Evolutionary conservation across 805 yeast genomes (phyloP).

Genomic region (Ogataea trehaloabstinens): DNA sequence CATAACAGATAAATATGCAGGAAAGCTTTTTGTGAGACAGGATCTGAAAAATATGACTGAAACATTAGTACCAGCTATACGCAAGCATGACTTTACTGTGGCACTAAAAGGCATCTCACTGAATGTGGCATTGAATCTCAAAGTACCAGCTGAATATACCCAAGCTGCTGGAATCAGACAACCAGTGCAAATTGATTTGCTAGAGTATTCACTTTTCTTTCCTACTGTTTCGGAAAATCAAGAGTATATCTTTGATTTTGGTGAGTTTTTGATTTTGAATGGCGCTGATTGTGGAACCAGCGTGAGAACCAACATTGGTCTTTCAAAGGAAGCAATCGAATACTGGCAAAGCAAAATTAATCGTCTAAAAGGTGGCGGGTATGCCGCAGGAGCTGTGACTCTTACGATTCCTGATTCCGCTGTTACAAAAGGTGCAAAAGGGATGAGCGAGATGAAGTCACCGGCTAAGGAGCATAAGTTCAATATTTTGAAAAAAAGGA

Average conservation of each 20-base stretch:
- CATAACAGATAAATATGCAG: conserved; percentile 64
- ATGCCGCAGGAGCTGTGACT: neutral
- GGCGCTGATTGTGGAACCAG: conserved; percentile 47
- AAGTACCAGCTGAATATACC: conserved; percentile 27
- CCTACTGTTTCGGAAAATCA: conserved; percentile 14
- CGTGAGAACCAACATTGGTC: conserved; percentile 33
- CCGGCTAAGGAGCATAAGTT: conserved; percentile 19
- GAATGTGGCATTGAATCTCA: conserved; percentile 47
- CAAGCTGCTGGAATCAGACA: conserved; percentile 4
- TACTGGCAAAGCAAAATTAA: conserved; percentile 53
- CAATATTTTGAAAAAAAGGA: conserved; percentile 25
- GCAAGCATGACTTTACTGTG: conserved; percentile 44
- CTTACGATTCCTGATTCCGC: neutral
- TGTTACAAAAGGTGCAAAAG: neutral
- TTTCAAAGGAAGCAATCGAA: conserved; percentile 44
- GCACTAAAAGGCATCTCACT: conserved; percentile 43
- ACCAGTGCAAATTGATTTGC: conserved; percentile 28
- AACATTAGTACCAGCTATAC: conserved; percentile 49
- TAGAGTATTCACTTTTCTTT: conserved; percentile 54
- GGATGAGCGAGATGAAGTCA: neutral
- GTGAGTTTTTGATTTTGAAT: conserved; percentile 58
- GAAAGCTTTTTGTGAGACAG: conserved; percentile 42
- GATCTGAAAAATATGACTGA: conserved; percentile 20
- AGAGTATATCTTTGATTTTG: conserved; percentile 37
- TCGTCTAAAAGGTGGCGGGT: conserved; percentile 22